Base-by-base conservation (phyloP, 148 eudicot species). In the Fagopyrum homotropicum region DNA sequence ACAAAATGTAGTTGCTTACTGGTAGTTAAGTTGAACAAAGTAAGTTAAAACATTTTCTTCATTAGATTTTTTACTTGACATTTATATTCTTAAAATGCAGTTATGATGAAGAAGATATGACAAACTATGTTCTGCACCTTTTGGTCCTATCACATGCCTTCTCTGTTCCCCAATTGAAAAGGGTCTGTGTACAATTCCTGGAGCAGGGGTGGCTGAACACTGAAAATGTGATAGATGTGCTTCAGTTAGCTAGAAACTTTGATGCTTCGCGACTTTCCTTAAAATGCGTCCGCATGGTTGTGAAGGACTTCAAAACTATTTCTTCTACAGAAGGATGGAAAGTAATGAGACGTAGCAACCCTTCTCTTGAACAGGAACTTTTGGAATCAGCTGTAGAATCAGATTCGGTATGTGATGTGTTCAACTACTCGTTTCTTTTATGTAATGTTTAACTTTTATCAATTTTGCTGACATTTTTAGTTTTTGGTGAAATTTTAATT, bases 261-360 rank as follows among this genome's bases (percentile, higher is more conserved):
- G 95, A 92, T 73, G 86, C 90, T n/a, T 85, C 91, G 16, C 82
- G 91, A 54, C 95, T 92, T 49, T 57, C 81, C 56, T 79, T 90
- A 19, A 76, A 78, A 45, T 90, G 97, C 56, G 17, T 79, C 22
- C 87, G 81, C 26, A 85, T 90, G 89, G 80, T 88, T 45, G 80
- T 92, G 45, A 82, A 75, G 77, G 80, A 87, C 80, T 92, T 90
- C 72, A 90, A 79, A 81, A 66, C 81, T 48, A 79, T 90, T 75
- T 86, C 93, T 16, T 78, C 83, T 12, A 83, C 93, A 4, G 93
- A 87, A 69, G 97, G 92, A 30, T 92, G 97, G 97, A 92, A 90
- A 80, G 89, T 85, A 17, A 90, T 92, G 97, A 88, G 77, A 74
- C 81, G 80, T 47, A 86, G 82, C 11, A 75, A 90, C 82, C 93